Percentiles rank a stretch among this genome's conserved stretches.
These are phyloP conservation scores for Camellia granthamiana DNA, from an alignment of 148 eudicot species.

Conservation along the genomic window DNA sequence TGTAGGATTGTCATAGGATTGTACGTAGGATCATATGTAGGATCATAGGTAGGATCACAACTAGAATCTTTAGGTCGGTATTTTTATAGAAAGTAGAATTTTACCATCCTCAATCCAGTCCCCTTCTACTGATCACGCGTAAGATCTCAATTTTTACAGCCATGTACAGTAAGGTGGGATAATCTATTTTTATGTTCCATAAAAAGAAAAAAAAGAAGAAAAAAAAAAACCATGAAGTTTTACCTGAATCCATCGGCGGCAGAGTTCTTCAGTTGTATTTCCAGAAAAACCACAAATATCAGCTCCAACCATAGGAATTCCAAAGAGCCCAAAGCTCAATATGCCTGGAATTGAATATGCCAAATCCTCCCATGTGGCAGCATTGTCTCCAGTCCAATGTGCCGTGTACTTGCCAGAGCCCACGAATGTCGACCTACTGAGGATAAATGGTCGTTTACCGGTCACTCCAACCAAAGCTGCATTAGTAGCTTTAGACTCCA, in stretches of 20 bases:
- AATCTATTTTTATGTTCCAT: not conserved
- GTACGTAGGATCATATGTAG: too few relatives aligned
- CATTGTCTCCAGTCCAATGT: conserved; percentile 95
- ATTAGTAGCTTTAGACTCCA: conserved; percentile 61
- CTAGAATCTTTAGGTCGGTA: too few relatives aligned
- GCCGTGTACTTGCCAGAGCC: conserved; percentile 85
- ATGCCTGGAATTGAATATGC: conserved; percentile 67
- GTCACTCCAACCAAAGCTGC: conserved; percentile 46
- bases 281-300: conserved; percentile 83
- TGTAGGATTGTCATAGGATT: too few relatives aligned
- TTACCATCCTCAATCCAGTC: too few relatives aligned
- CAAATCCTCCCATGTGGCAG: conserved; percentile 77
- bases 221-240: not conserved
- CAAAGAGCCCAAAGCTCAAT: conserved; percentile 68
- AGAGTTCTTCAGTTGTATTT: conserved; percentile 82
- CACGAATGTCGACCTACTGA: conserved; percentile 74
- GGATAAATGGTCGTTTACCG: conserved; percentile 64
- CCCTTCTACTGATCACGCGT: too few relatives aligned
- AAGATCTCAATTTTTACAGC: too few relatives aligned
- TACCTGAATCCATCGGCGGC: conserved; percentile 86
- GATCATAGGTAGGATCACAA: too few relatives aligned
- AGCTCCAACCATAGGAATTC: conserved; percentile 88
- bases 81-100: too few relatives aligned
- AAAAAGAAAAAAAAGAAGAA: not conserved
- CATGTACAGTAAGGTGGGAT: not conserved